Percentiles rank a stretch among this genome's conserved stretches.
Evolutionary conservation across 257 asterid genomes (phyloP).

Genomic region (Eustoma russellianum): DNA sequence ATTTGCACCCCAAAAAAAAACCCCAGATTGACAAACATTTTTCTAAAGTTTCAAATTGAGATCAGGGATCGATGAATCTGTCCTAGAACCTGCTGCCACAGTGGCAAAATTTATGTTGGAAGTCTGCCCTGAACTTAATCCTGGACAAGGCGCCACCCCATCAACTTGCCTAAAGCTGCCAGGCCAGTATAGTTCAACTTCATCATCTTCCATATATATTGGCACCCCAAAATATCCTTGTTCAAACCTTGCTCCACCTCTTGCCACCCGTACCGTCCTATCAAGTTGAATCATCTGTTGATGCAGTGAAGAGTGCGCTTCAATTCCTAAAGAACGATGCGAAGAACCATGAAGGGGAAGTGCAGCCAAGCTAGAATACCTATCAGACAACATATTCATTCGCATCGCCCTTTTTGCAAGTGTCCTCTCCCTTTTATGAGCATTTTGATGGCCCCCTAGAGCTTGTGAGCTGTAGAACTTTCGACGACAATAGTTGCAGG

Average conservation of each 20-base stretch:
- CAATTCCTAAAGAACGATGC: constrained; percentile 59
- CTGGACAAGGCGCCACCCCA: constrained; percentile 22
- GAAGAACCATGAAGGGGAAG: constrained; percentile 76
- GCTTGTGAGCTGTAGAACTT: constrained; percentile 97
- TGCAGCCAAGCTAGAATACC: constrained; percentile 76
- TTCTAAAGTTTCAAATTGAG: constrained; percentile 57
- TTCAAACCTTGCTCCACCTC: constrained; percentile 58
- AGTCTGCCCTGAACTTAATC: constrained; percentile 28
- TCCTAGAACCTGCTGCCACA: constrained; percentile 32
- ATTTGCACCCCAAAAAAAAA: too few relatives aligned
- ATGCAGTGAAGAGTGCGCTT: constrained; percentile 69
- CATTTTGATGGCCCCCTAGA: constrained; percentile 90
- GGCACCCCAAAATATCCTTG: constrained; percentile 60
- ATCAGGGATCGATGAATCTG: constrained; percentile 56
- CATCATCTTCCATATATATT: constrained; percentile 45
- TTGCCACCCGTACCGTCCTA: constrained; percentile 15
- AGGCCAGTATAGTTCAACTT: constrained; percentile 67
- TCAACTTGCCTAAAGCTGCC: constrained; percentile 76
- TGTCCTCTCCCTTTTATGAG: constrained; percentile 89
- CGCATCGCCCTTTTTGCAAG: constrained; percentile 84
- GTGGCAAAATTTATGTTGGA: constrained; percentile 34
- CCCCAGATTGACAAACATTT: too few relatives aligned
- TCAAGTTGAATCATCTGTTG: constrained; percentile 34
- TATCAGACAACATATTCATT: constrained; percentile 72
- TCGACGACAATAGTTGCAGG: constrained; percentile 87